Base-by-base conservation (phyloP, 768 basidiomycete species). In the Imleria badia region DNA sequence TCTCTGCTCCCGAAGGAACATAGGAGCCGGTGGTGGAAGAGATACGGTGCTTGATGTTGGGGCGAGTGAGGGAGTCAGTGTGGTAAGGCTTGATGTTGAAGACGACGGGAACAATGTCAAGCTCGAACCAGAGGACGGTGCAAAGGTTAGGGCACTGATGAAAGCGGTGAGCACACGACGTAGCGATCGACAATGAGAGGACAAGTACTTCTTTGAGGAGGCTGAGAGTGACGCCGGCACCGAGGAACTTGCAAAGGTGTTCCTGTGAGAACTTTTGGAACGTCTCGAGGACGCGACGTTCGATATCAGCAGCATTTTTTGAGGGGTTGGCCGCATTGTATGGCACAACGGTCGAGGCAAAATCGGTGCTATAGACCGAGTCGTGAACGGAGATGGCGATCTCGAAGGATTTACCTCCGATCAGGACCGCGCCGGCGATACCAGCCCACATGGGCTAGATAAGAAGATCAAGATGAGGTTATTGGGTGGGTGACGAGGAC, bases 381-480 rank as follows among this genome's bases (percentile, higher is more conserved):
- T 93, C 91, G 65, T 92, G 90, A 45, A 92, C 77, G 52, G 89
- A 88, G 65, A 91, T 77, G 38, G 89, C 86, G 65, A 93, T 73
- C 72, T 91, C 88, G 54, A 80, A 84, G 52, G 79, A 73, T 47
- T 78, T 80, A 52, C 79, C 81, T 65, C 83, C 81, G 65, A 84
- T 78, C 66, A 84, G 67, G 45, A 83, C 67, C 22, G 73, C 74
- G 38, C 87, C 88, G 4, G 89, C 85, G 46, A 91, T 78, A 63
- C 88, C 91, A 56, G 85, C 88, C 89, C 90, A 93, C 90, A 93
- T 91, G 20, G 90, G 87, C 90, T 92, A 65, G 36, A 63, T 40
- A 49, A 62, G 50, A 11, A 54, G 39, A 66, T 62, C 46, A 62
- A 29, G 49, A 55, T 52, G 48, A 53, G 8, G 22, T 45, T 19